Base-by-base conservation (phyloP, 2,329 filamentous ascomycete genomes). In the Nigrograna mackinnonii region DNA sequence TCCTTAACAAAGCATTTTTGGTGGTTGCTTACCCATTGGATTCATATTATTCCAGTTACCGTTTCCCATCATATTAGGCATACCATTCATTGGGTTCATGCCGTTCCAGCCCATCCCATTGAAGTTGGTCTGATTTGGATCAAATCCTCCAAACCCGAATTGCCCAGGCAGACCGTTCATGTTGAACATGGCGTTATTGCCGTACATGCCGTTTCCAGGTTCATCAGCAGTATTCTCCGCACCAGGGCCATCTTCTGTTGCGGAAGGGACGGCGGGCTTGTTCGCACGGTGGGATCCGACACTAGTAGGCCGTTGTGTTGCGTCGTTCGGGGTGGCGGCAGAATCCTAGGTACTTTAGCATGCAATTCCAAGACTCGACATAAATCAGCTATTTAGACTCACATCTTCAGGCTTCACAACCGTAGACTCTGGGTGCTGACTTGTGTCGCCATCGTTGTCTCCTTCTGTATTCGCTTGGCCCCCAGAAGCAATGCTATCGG, bases 1-100 rank as follows among this genome's bases (percentile, higher is more conserved):
- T 7, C 3, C 3, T 22, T 33, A 26, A 31, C 17, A 17, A 39
- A 11, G 40, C 6, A 20, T 28, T 35, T 38, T 9, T 17, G 16
- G 22, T 35, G 22, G 21, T 26, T 48, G 16, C 88, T 66, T 82
- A 96, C 91, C 88, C 88, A 96, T 96, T 22, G 53, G 45, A 41
- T 57, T 62, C 83, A 92, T 90, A 39, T 69, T 83, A 87, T n/a
- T n/a, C 86, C 85, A 89, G 82, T 83, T 83, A 82, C 68, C 71
- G 62, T 69, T 66, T 34, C 58, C 58, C 71, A 77, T 75, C 47
- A 68, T 72, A 56, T 75, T 77, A 6, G 57, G 39, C 61, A 67
- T 66, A 36, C 54, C 54, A 34, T 56, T 55, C 55, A 64, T 62
- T 21, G 41, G 21, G 31, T 39, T 46, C 55, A 76, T 76, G 44